Base-by-base conservation (phyloP, 116 monocot genomes). In the Phalaenopsis hybrid region DNA sequence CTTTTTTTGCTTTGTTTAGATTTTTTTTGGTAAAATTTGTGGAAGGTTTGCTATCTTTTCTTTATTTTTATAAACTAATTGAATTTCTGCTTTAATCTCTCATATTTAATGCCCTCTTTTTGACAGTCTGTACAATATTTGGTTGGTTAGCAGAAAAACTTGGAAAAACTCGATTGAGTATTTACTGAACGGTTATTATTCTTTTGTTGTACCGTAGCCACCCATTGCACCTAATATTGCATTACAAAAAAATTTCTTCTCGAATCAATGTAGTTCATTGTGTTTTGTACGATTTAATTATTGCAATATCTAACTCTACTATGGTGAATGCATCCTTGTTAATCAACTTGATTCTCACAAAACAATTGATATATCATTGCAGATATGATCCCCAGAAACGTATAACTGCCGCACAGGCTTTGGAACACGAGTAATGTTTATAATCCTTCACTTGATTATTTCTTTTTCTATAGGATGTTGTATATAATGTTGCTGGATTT, bases 341-440 rank as follows among this genome's bases (percentile, higher is more conserved):
- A 45, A 75, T 20, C 75, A 74, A 9, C 43, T 74, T 74, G 74
- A 74, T 44, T 43, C 74, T 74, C 43, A 77, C 77, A 77, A 17
- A 77, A 11, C 51, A 23, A 16, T 77, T 77, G 77, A 51, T 84
- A 81, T 43, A 58, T 78, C 80, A 55, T 83, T 77, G 74, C 89
- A 98, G 98, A 79, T 98, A 98, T 86, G 98, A 96, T 86, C 94
- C 96, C 37, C 87, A 84, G 55, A 95, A 95, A 86, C 86, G 93
- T 44, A 84, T 95, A 83, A 92, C 93, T 80, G 95, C 95, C 52
- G 88, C 90, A 55, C 95, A 95, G 91, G 95, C 95, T 78, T 65
- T 96, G 81, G 98, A 98, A 79, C 98, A 98, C 81, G 95, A 98
- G 98, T 98, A 98, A 91, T 67, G 37, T 78, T 80, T 59, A 58